phyloP scores from a whole-genome alignment of 2,329 filamentous ascomycete species.

The Periglandula ipomoeae region DNA sequence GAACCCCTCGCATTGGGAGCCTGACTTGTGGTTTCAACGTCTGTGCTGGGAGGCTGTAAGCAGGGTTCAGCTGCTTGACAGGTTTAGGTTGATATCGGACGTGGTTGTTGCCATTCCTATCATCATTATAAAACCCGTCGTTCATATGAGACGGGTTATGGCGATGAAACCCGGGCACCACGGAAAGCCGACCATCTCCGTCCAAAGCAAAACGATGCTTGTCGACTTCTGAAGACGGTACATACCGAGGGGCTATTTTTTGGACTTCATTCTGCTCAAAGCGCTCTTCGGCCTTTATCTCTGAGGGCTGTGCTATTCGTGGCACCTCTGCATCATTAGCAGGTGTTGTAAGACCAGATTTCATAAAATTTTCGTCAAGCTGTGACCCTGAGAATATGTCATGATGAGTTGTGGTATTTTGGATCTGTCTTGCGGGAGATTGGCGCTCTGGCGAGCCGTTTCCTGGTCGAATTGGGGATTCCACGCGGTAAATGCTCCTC shows the following conservation, averaged over 20 bases:
- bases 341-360: slow-evolving; percentile 28
- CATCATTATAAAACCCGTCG: slow-evolving; percentile 23
- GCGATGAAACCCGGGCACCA: slow-evolving; percentile 18
- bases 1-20: slow-evolving; percentile 28
- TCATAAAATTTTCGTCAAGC: slow-evolving; percentile 30
- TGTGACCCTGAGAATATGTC: slow-evolving; percentile 29
- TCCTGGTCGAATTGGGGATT: slow-evolving; percentile 10
- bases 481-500: slow-evolving; percentile 14
- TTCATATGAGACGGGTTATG: slow-evolving; percentile 19
- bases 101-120: slow-evolving; percentile 13
- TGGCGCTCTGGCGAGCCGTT: slow-evolving; percentile 12
- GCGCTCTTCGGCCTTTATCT: slow-evolving; percentile 5
- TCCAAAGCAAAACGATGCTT: slow-evolving; percentile 6
- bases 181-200: slow-evolving; percentile 17
- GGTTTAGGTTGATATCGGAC: slow-evolving; percentile 11
- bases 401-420: slow-evolving; percentile 5
- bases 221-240: not conserved
- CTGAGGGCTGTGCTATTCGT: slow-evolving; percentile 8
- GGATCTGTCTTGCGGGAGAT: not conserved
- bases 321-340: slow-evolving; percentile 18
- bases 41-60: slow-evolving; percentile 14
- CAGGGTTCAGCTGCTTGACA: slow-evolving; percentile 11
- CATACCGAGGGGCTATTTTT: not conserved
- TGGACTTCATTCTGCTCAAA: slow-evolving; percentile 1
- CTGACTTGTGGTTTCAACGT: slow-evolving; percentile 18